Evolutionary conservation across 345 rosid genomes (phyloP).

Genomic region (Diplotaxis tenuifolia): DNA sequence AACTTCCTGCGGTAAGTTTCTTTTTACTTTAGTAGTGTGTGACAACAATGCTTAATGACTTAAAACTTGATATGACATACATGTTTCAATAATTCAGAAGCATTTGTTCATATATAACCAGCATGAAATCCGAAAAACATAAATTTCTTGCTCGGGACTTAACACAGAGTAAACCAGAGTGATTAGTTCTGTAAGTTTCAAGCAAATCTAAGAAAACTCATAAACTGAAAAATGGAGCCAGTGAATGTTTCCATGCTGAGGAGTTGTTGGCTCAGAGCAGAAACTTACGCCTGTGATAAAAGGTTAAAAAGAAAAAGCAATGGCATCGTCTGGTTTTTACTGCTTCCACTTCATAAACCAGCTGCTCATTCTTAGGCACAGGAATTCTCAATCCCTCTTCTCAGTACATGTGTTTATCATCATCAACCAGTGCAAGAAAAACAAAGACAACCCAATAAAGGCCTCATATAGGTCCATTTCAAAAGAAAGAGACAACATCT

Average conservation of each 20-base stretch:
- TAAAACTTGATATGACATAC: conserved; percentile 8
- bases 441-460: neutral
- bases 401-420: conserved; percentile 43
- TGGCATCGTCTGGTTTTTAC: conserved; percentile 44
- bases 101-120: neutral
- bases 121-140: neutral
- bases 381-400: conserved; percentile 31
- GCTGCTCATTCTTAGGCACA: conserved; percentile 72
- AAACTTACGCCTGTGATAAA: neutral
- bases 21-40: neutral
- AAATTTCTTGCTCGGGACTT: neutral
- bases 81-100: conserved; percentile 6
- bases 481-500: neutral
- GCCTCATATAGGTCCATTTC: neutral
- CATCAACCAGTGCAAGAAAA: conserved; percentile 7
- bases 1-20: conserved; percentile 4
- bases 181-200: neutral
- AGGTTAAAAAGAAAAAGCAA: neutral
- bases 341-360: conserved; percentile 66
- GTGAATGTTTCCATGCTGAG: neutral
- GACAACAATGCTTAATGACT: conserved; percentile 6
- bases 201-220: neutral
- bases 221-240: neutral
- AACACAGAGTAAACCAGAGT: neutral
- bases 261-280: neutral